A percentile compares a stretch with the other conserved stretches of the same genome.
Conservation (phyloP, 371 early-diverging fungal species). For the Mucor lusitanicus region DNA sequence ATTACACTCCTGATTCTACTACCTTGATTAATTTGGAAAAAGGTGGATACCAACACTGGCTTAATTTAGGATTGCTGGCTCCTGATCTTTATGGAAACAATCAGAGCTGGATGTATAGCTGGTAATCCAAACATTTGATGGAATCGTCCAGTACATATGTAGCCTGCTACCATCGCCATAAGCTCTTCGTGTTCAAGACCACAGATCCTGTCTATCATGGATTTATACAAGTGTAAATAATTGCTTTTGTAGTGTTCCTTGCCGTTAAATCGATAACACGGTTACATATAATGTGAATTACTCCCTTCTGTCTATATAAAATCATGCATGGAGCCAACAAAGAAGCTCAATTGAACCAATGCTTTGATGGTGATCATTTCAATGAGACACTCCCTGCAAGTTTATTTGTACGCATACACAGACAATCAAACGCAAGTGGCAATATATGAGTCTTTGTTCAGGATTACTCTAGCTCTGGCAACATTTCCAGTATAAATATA, state of each 20-base stretch:
- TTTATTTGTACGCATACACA: background rate
- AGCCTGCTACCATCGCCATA: background rate
- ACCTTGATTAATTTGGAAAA: background rate
- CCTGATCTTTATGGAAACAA: background rate
- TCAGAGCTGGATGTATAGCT: background rate
- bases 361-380: background rate
- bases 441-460: background rate
- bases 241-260: no score
- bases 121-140: background rate
- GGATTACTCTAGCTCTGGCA: background rate
- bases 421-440: background rate
- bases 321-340: background rate
- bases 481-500: background rate
- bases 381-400: background rate
- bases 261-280: background rate
- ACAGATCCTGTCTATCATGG: background rate
- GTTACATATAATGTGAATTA: background rate
- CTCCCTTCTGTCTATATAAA: background rate
- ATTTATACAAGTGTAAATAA: background rate
- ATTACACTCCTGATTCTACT: background rate
- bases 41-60: background rate
- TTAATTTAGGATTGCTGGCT: background rate
- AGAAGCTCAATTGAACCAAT: background rate
- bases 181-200: background rate
- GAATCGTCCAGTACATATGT: background rate